phyloP scores from a whole-genome alignment of 1,284 basidiomycete genomes.

The Naganishia albida region DNA sequence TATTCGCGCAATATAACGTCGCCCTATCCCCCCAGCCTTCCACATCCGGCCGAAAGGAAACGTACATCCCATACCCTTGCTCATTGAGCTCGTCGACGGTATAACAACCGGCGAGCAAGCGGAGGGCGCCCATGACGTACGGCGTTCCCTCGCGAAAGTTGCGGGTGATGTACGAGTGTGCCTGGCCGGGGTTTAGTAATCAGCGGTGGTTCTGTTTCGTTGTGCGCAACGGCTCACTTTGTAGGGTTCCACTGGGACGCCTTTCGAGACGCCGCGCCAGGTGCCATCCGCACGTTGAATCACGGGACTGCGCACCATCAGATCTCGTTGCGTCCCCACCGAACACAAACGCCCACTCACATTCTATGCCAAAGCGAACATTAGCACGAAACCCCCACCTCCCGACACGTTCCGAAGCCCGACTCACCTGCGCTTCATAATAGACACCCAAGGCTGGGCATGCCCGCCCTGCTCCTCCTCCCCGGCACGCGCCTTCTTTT shows the following conservation, averaged over 20 bases:
- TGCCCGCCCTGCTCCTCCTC: slow-evolving; percentile 54
- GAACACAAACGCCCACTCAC: slow-evolving; percentile 21
- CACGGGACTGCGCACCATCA: slow-evolving; percentile 64
- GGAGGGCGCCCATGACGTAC: slow-evolving; percentile 74
- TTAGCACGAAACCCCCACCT: not conserved
- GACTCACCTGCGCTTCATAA: slow-evolving; percentile 79
- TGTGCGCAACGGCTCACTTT: slow-evolving; percentile 48
- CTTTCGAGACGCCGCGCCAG: slow-evolving; percentile 80
- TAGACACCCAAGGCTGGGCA: slow-evolving; percentile 85
- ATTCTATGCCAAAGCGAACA: slow-evolving; percentile 30
- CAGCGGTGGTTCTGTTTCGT: not conserved
- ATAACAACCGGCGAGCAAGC: slow-evolving; percentile 72
- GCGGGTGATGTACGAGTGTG: slow-evolving; percentile 79
- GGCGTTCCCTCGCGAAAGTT: slow-evolving; percentile 74
- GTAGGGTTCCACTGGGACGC: slow-evolving; percentile 69
- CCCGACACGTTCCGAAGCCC: not conserved
- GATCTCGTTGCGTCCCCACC: no score
- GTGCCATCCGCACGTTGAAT: slow-evolving; percentile 66
- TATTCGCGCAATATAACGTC: slow-evolving; percentile 43
- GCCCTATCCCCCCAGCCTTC: slow-evolving; percentile 53
- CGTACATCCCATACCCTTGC: slow-evolving; percentile 70
- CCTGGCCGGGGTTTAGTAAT: slow-evolving; percentile 43
- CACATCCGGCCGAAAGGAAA: slow-evolving; percentile 53
- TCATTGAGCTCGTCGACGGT: slow-evolving; percentile 65
- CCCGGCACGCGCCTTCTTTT: slow-evolving; percentile 28